phyloP scores from a whole-genome alignment of 352 stramenopile genomes.

The Lagenidium giganteum region DNA sequence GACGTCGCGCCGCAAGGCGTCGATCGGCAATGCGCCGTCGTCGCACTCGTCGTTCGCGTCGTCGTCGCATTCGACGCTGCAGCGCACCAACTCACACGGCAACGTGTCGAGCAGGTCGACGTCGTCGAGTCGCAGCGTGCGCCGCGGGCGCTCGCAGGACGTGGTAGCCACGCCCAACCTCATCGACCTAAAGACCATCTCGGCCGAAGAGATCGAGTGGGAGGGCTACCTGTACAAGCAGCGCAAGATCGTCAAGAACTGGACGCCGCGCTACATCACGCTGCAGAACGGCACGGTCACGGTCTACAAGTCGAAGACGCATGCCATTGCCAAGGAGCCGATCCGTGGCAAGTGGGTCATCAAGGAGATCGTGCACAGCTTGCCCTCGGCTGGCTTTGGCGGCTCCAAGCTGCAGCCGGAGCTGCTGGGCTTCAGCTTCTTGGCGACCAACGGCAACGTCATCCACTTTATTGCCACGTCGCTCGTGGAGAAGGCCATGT shows the following conservation, averaged over 20 bases:
- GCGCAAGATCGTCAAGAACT: slow-evolving; percentile 87
- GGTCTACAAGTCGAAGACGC: slow-evolving; percentile 86
- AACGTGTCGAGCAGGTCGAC: slow-evolving; percentile 4
- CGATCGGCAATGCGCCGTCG: slow-evolving; percentile 23
- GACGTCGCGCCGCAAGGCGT: slow-evolving; percentile 40
- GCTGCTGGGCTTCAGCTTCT: slow-evolving; percentile 75
- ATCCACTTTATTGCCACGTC: slow-evolving; percentile 82
- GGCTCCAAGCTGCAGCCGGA: slow-evolving; percentile 76
- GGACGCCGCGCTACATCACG: slow-evolving; percentile 84
- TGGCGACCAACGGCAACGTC: slow-evolving; percentile 78
- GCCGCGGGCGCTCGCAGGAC: slow-evolving; percentile 2
- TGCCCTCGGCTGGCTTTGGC: slow-evolving; percentile 75
- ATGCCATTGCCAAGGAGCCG: slow-evolving; percentile 77
- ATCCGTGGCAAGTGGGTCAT: slow-evolving; percentile 77
- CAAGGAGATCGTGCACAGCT: slow-evolving; percentile 71
- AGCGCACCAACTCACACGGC: slow-evolving; percentile 6
- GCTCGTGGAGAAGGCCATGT: slow-evolving; percentile 73
- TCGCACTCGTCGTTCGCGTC: slow-evolving; percentile 9
- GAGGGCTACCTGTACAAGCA: slow-evolving; percentile 89
- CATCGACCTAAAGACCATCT: slow-evolving; percentile 86
- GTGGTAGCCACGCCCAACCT: slow-evolving; percentile 61
- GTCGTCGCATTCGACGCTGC: slow-evolving; percentile 16
- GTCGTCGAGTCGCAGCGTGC: slow-evolving; percentile 6
- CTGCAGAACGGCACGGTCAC: slow-evolving; percentile 75
- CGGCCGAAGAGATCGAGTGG: slow-evolving; percentile 82